Percentiles rank a stretch among this genome's conserved stretches.
phyloP scores from a whole-genome alignment of 768 basidiomycete species.

The Suillus hirtellus region DNA sequence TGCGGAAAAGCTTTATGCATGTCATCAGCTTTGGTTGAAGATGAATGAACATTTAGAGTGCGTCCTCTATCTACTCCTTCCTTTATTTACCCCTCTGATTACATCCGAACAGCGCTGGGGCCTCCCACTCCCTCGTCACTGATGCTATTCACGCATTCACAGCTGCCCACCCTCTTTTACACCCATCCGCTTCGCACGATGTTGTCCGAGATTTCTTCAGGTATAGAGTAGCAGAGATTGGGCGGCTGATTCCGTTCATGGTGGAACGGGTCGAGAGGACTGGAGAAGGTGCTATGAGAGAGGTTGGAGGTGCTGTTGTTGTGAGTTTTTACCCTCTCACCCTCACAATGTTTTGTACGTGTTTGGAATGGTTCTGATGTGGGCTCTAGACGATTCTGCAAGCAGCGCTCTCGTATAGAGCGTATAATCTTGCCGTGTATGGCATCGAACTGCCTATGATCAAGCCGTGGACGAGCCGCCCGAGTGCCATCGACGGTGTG shows the following conservation, averaged over 20 bases:
- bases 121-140: slow-evolving; percentile 63
- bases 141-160: slow-evolving; percentile 73
- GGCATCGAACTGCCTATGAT: slow-evolving; percentile 71
- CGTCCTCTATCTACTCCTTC: slow-evolving; percentile 22
- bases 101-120: slow-evolving; percentile 44
- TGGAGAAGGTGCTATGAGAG: slow-evolving; percentile 31
- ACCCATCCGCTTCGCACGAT: slow-evolving; percentile 51
- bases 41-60: slow-evolving; percentile 71
- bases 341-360: slow-evolving; percentile 2
- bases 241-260: slow-evolving; percentile 64
- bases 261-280: slow-evolving; percentile 29
- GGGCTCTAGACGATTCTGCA: slow-evolving; percentile 61
- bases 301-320: slow-evolving; percentile 50
- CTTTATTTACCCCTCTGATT: slow-evolving; percentile 5
- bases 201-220: slow-evolving; percentile 85
- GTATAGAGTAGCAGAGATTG: slow-evolving; percentile 63
- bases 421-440: slow-evolving; percentile 71
- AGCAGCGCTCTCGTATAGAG: slow-evolving; percentile 74
- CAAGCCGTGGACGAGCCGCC: slow-evolving; percentile 82
- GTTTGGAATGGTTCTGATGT: not conserved
- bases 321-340: slow-evolving; percentile 45
- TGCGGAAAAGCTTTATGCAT: slow-evolving; percentile 85
- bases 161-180: slow-evolving; percentile 34
- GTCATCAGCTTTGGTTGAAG: slow-evolving; percentile 76
- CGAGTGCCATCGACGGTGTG: slow-evolving; percentile 65